A percentile compares a stretch with the other conserved stretches of the same genome.
Conservation (phyloP, 352 stramenopile genomes). For the Pythium pyrilobum region DNA sequence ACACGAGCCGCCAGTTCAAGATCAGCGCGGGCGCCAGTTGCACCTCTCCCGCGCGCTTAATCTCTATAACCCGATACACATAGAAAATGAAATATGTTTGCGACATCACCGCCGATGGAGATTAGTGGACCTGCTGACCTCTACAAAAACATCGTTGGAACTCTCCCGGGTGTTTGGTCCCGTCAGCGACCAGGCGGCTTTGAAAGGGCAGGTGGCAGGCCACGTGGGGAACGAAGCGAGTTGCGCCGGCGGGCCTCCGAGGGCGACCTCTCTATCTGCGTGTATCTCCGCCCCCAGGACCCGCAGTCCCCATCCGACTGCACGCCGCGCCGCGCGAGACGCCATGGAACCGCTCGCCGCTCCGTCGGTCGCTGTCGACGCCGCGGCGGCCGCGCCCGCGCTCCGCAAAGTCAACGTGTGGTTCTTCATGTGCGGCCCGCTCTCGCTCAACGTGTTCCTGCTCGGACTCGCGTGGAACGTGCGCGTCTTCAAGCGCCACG, state of each 20-base stretch:
- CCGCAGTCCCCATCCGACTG: too few species aligned
- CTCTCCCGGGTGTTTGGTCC: too few species aligned
- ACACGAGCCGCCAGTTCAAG: too few species aligned
- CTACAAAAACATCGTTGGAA: too few species aligned
- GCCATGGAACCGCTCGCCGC: conserved; percentile 3
- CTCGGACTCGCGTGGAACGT: conserved; percentile 62
- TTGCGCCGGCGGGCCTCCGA: too few species aligned
- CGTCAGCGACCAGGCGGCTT: too few species aligned
- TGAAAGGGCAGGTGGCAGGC: too few species aligned
- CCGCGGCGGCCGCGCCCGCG: neutral
- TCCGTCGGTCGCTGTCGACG: conserved; percentile 2
- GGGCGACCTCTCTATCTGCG: too few species aligned
- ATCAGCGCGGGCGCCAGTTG: too few species aligned
- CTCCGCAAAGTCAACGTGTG: conserved; percentile 39
- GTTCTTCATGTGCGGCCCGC: conserved; percentile 79
- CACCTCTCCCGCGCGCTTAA: neutral
- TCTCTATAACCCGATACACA: neutral
- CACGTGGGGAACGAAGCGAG: too few species aligned
- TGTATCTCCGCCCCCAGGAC: too few species aligned
- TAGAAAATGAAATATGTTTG: neutral
- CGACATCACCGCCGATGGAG: neutral
- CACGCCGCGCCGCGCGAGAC: too few species aligned
- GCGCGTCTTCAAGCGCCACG: conserved; percentile 48
- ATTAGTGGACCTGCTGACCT: neutral
- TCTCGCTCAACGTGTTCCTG: conserved; percentile 63